These are phyloP conservation scores for Micractinium conductrix DNA, from an alignment of 139 green algal species.

Conservation along the genomic window DNA sequence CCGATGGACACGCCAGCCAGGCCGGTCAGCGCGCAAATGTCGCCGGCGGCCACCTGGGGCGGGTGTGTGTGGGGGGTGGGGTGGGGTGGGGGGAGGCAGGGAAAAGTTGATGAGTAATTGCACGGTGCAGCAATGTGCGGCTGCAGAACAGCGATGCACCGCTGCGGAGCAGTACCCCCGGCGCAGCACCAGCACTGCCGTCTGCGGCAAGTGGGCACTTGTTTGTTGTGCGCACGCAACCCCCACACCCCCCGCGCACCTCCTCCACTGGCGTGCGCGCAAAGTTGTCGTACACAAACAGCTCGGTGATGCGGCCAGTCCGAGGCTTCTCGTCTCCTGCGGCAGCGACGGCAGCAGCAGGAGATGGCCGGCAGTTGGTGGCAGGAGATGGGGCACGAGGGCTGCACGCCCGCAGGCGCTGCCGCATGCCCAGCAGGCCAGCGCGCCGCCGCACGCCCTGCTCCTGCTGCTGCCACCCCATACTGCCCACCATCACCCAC, in stretches of 20 bases:
- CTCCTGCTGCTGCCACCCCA: not conserved
- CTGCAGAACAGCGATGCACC: too few species aligned
- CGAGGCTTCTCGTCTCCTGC: conserved; percentile 48
- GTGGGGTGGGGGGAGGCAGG: too few species aligned
- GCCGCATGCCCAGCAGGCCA: not conserved
- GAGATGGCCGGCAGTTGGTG: not conserved
- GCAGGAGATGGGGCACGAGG: not conserved
- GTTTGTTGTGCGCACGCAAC: too few species aligned
- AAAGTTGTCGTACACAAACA: conserved; percentile 99
- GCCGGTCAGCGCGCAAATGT: conserved; percentile 93
- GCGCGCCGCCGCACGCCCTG: not conserved
- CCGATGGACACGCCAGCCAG: conserved; percentile 83
- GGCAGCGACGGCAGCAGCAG: not conserved
- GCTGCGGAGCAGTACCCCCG: too few species aligned
- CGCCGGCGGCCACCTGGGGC: conserved; percentile 90
- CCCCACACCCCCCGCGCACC: too few species aligned
- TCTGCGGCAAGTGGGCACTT: too few species aligned
- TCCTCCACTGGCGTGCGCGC: conserved; percentile 55
- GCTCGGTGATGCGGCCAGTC: conserved; percentile 82
- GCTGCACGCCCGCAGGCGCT: not conserved
- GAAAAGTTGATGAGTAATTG: too few species aligned
- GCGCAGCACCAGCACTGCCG: too few species aligned
- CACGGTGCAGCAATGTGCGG: too few species aligned
- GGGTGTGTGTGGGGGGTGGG: too few species aligned
- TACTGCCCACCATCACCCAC: not conserved